Evolutionary conservation across 2,329 filamentous ascomycete species (phyloP).

Genomic region (Colletotrichum liaoningense): DNA sequence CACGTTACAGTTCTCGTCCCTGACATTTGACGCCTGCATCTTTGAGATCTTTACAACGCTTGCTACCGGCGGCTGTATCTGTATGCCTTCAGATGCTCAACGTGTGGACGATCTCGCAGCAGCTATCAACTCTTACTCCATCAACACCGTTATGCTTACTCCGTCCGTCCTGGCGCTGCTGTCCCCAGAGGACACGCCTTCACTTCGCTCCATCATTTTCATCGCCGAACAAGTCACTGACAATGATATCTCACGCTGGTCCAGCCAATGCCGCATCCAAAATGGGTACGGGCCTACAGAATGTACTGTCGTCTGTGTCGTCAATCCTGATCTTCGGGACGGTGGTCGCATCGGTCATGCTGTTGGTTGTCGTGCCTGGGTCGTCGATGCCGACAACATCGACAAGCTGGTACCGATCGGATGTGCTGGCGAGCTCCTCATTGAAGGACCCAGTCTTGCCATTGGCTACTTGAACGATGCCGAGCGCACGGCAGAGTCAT

Average conservation of each 20-base stretch:
- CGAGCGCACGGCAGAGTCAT: constrained; percentile 57
- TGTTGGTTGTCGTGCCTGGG: constrained; percentile 41
- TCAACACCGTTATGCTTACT: constrained; percentile 66
- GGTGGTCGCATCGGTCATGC: constrained; percentile 39
- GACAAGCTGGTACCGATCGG: constrained; percentile 45
- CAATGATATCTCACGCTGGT: constrained; percentile 38
- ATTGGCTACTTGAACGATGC: constrained; percentile 61
- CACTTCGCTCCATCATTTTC: constrained; percentile 49
- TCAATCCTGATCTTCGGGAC: constrained; percentile 35
- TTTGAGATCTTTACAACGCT: constrained; percentile 64
- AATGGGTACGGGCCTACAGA: constrained; percentile 43
- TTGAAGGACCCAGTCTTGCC: constrained; percentile 58
- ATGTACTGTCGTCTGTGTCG: constrained; percentile 59
- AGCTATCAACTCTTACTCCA: constrained; percentile 61
- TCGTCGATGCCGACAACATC: constrained; percentile 45
- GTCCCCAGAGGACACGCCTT: constrained; percentile 47
- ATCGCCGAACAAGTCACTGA: constrained; percentile 40
- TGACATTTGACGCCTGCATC: constrained; percentile 64
- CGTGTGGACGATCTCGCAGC: constrained; percentile 60
- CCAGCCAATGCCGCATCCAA: constrained; percentile 37
- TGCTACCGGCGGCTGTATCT: constrained; percentile 67
- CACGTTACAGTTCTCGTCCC: constrained; percentile 58
- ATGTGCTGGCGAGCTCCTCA: constrained; percentile 47
- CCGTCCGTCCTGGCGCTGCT: constrained; percentile 63
- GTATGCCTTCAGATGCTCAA: constrained; percentile 63